Conservation (phyloP, 2,329 filamentous ascomycete genomes). For the Grosmannia clavigera region DNA sequence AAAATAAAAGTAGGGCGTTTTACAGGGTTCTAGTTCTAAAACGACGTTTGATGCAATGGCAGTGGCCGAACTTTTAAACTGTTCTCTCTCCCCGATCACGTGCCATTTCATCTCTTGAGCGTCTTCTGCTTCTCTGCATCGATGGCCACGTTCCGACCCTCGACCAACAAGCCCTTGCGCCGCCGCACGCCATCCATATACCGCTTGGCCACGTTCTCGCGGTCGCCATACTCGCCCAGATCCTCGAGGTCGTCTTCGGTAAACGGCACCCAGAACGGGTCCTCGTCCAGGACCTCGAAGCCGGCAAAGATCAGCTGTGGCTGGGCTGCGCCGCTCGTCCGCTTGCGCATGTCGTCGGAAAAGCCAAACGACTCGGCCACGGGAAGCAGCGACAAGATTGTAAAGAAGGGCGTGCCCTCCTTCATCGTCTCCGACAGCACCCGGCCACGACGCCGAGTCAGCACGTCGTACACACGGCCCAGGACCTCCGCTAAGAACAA, state of each 20-base stretch:
- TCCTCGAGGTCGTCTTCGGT: slow-evolving; percentile 96
- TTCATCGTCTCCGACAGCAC: slow-evolving; percentile 88
- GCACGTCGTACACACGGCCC: slow-evolving; percentile 89
- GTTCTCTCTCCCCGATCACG: neutral
- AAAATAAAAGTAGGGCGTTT: slow-evolving; percentile 1
- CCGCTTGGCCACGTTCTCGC: slow-evolving; percentile 88
- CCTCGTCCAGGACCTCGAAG: slow-evolving; percentile 85
- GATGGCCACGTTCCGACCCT: slow-evolving; percentile 61
- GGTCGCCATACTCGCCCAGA: slow-evolving; percentile 82
- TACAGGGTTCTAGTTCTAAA: neutral
- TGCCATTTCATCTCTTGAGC: slow-evolving; percentile 37
- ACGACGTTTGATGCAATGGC: neutral
- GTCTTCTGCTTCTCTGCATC: slow-evolving; percentile 89
- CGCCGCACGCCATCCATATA: slow-evolving; percentile 85
- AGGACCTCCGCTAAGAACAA: slow-evolving; percentile 64
- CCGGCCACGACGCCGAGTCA: slow-evolving; percentile 82
- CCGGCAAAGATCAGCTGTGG: slow-evolving; percentile 90
- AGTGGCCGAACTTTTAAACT: neutral
- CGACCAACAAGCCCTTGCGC: slow-evolving; percentile 79
- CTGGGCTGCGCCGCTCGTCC: slow-evolving; percentile 78
- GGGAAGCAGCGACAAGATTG: slow-evolving; percentile 74
- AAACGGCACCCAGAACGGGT: slow-evolving; percentile 95
- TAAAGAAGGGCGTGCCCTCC: slow-evolving; percentile 93
- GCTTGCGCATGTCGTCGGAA: slow-evolving; percentile 89
- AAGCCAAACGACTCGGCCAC: slow-evolving; percentile 96